Base-by-base conservation (phyloP, 2,329 filamentous ascomycete species). In the Calonectria hawksworthii region DNA sequence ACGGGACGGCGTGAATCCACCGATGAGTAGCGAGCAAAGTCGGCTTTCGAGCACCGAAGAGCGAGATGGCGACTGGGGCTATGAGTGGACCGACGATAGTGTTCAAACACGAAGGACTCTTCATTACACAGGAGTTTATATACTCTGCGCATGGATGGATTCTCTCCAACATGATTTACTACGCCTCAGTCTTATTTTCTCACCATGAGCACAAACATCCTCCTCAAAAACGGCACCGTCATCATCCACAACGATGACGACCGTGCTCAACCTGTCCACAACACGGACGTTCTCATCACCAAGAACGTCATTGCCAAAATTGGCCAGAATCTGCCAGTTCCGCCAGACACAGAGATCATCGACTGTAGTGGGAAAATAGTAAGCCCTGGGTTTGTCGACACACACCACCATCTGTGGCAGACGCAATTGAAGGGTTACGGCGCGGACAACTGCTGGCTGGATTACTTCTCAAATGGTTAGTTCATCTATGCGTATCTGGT, bases 371-470 rank as follows among this genome's bases (percentile, higher is more conserved):
- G 21, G 6, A 61, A 61, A n/a, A n/a, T 61, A 18, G n/a, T 61
- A 10, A 61, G 56, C 34, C 56, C 56, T 14, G 56, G 56, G 34
- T 61, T 61, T 14, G 34, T 61, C n/a, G 56, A 61, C 34, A 61
- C 56, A 4, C 56, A 61, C 14, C 56, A 61, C 6, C 56, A 61
- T n/a, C 7, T 61, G n/a, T 61, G 56, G 56, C 56, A 61, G 56
- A 61, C 56, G 34, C 56, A 61, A 10, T 36, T 61, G n/a, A 61
- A 61, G 34, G 56, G 56, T 7, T 61, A 61, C 56, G 56, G 56
- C 1, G 30, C 56, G 9, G 56, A 61, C 14, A 41, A 61, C 34
- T 41, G 56, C n/a, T 61, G 56, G 56, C n/a, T 61, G 34, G 56
- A 9, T 18, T 61, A 61, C 23, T 61, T 61, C 26, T 23, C 18